Evolutionary conservation across 2,329 filamentous ascomycete species (phyloP), one percentile per base, ranked within the genome.

Genomic region (Arachnomyces sp.): DNA sequence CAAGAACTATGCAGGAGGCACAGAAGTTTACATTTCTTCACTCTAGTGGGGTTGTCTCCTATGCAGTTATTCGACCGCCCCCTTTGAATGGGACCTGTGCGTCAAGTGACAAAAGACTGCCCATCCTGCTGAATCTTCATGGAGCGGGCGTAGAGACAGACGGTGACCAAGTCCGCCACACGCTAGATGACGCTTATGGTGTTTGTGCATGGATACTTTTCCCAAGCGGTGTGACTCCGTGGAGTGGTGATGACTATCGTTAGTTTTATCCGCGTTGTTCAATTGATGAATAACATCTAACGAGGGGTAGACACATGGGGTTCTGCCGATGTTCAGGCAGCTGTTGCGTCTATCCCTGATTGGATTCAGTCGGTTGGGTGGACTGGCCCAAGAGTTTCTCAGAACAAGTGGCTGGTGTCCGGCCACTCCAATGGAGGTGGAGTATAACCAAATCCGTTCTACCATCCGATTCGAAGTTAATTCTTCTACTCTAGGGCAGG

Each of bases 211-310:
- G 74, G 73, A 60, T 72, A 1, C 38, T 79, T 12, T 71, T 75
- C 47, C 74, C 76, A 7, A 73, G 69, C 3, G 76, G 75, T 15
- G 73, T 72, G 12, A 78, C 74, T 13, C 57, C 72, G 4, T 79
- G 76, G 76, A 74, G 72, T 48, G 70, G 71, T 16, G 75, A 80
- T 54, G 76, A 79, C 49, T 79, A 76, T 76, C 76, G 65, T 69
- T 56, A 51, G 64, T 45, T n/a, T 31, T 52, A 16, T 31, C 28
- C 15, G 7, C 33, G 30, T 28, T 16, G 31, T 34, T n/a, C 36
- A 28, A 17, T 17, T 28, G 6, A 13, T 25, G 7, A 18, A 31
- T 14, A 40, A 2, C 8, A 3, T 3, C 14, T 33, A 28, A 28
- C 9, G 15, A 7, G 25, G 5, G 4, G 31, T 25, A 55, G 52